Base-by-base conservation (phyloP, 2,329 filamentous ascomycete species). In the Ophiosphaerella herpotricha region DNA sequence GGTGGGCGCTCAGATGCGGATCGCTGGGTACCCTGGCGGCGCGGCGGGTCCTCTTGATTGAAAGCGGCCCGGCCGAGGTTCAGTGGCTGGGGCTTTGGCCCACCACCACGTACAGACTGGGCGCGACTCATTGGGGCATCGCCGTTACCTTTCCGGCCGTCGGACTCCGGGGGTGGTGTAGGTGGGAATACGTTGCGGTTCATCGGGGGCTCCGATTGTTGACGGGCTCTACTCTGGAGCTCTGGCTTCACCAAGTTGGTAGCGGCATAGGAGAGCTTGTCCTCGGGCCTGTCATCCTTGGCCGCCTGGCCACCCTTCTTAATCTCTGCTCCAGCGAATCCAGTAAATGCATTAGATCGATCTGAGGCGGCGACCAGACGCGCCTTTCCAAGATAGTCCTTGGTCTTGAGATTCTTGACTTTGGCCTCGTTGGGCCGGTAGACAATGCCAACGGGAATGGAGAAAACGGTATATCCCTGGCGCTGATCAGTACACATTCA, bases 301-400 rank as follows among this genome's bases (percentile, higher is more conserved):
- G 70, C 84, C 74, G 64, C 60, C 49, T 60, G 61, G 41, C 56
- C 58, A 69, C 85, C 84, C 71, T 86, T 90, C 77, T 90, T 91
- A 56, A 90, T 86, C 71, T 91, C 91, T 2, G 85, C 85, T 38
- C 88, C 90, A 55, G 88, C 81, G 72, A 92, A 93, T 38, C 90
- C 90, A 38, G 88, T 93, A 64, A 90, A 94, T 23, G 86, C 88
- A 73, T 92, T 93, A 57, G 83, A 78, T 47, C 87, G 83, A 66
- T 96, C 91, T 1, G 90, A 90, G 23, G 92, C 89, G 21, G 94
- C 94, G 7, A 99, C 90, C 31, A 99, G 80, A 52, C 91, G 85
- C n/a, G 94, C 91, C 75, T 97, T 97, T 54, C 94, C 94, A 3
- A 99, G 85, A 66, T 99, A 99, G 70, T 99, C 92, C 73, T 97